Base-by-base conservation (phyloP, 1,139 yeast genomes). In the Geotrichum histeridarum region DNA sequence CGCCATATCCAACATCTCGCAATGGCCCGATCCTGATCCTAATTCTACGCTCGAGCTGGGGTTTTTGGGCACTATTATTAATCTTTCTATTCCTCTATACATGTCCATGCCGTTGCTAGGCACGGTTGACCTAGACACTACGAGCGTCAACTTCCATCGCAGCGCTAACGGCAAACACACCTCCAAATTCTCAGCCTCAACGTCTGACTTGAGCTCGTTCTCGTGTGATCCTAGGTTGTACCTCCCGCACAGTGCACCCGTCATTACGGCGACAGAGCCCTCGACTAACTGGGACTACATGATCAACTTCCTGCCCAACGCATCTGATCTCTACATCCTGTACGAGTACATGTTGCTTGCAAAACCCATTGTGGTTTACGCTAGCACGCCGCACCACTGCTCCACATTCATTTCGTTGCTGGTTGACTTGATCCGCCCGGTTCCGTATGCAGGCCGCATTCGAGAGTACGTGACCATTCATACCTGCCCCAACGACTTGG, bases 401-500 rank as follows among this genome's bases (percentile, higher is more conserved):
- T 63, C 67, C 1, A 54, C 60, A n/a, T 61, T 65, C 48, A 61
- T 65, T 22, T 60, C 63, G 27, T 54, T 59, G 18, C 57, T 60
- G 9, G 44, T 63, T 14, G 65, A 63, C 47, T 53, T 65, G 32
- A 60, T 65, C 48, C 49, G 64, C 12, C 69, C 69, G 2, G 50
- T 63, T 31, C 62, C 63, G 1, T 60, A 60, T 45, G 54, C 59
- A 8, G 54, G 54, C 27, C 58, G 60, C n/a, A 55, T 64, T 12
- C 54, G 64, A 14, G 69, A 65, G 32, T 65, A 65, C 50, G 64
- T 64, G 18, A 65, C 69, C 1, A 60, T 65, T 42, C 64, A 64
- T 36, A 59, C 66, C 7, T 45, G 54, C 33, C 57, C 60, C 5
- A 42, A 32, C 17, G 55, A 54, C 27, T 17, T 54, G 42, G 55